Conservation (phyloP, 2,329 filamentous ascomycete genomes). For the Fusarium sp. region DNA sequence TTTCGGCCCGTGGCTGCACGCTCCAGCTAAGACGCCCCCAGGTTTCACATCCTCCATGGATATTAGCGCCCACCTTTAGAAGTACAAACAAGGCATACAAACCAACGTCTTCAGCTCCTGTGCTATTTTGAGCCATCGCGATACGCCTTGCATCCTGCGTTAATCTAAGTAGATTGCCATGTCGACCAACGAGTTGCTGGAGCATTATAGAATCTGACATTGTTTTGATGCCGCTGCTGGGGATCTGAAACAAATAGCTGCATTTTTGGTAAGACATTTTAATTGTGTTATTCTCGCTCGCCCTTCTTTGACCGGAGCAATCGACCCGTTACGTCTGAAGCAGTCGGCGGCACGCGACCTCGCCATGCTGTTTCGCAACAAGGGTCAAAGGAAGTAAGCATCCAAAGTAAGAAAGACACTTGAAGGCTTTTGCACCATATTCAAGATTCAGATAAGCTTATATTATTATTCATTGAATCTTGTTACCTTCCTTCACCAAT, state of each 20-base stretch:
- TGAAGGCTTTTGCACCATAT: too few species aligned
- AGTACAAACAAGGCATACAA: conserved; percentile 3
- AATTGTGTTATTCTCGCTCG: not conserved
- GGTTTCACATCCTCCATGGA: conserved; percentile 46
- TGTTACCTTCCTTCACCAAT: too few species aligned
- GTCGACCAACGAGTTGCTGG: not conserved
- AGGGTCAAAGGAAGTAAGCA: too few species aligned
- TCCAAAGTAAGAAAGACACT: too few species aligned
- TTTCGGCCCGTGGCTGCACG: conserved; percentile 33
- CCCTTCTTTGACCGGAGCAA: conserved; percentile 5
- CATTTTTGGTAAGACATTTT: conserved; percentile 7
- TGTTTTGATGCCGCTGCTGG: not conserved
- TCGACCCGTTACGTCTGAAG: not conserved
- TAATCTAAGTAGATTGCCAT: not conserved
- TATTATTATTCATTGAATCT: too few species aligned
- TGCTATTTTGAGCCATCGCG: conserved; percentile 38
- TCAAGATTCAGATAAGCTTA: too few species aligned
- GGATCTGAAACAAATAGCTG: conserved; percentile 11
- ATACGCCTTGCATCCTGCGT: conserved; percentile 24
- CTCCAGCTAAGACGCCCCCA: conserved; percentile 39
- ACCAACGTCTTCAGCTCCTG: conserved; percentile 21
- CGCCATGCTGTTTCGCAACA: too few species aligned
- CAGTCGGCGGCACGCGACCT: too few species aligned
- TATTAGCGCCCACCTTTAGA: conserved; percentile 26
- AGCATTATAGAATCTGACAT: not conserved